A percentile compares a stretch with the other conserved stretches of the same genome.
These are phyloP conservation scores for Westerdykella ornata DNA, from an alignment of 2,329 filamentous ascomycete genomes.

Conservation along the genomic window DNA sequence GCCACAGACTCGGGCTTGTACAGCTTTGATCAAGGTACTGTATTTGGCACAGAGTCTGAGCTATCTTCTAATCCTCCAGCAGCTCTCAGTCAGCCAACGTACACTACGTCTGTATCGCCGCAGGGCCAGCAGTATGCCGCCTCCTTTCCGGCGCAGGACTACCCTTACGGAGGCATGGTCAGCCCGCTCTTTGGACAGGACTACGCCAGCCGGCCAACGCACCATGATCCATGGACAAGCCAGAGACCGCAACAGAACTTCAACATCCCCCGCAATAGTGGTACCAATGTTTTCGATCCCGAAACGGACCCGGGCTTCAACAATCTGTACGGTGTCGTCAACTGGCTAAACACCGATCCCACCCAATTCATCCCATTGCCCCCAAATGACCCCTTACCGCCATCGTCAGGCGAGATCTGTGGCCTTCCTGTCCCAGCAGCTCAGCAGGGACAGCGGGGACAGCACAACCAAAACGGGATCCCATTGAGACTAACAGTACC, in stretches of 20 bases:
- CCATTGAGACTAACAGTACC: slow-evolving; percentile 17
- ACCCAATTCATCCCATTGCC: slow-evolving; percentile 13
- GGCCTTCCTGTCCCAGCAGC: slow-evolving; percentile 12
- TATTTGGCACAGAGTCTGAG: slow-evolving; percentile 21
- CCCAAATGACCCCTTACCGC: slow-evolving; percentile 20
- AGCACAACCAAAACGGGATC: slow-evolving; percentile 16
- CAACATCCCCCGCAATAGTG: slow-evolving; percentile 22
- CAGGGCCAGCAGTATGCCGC: slow-evolving; percentile 1
- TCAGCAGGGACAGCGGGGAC: slow-evolving; percentile 15
- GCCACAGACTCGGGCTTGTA: slow-evolving; percentile 19
- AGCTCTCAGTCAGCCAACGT: slow-evolving; percentile 12
- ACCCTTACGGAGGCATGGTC: neutral
- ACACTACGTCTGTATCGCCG: neutral
- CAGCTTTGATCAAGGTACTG: slow-evolving; percentile 16
- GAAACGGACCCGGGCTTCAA: slow-evolving; percentile 22
- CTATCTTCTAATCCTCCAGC: slow-evolving; percentile 15
- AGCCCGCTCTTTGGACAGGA: slow-evolving; percentile 15
- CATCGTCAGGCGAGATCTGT: slow-evolving; percentile 16
- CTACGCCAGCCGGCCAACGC: slow-evolving; percentile 21
- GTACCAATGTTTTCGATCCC: slow-evolving; percentile 25
- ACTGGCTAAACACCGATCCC: slow-evolving; percentile 14
- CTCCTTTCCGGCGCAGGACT: slow-evolving; percentile 1
- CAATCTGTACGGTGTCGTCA: neutral
- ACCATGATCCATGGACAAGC: slow-evolving; percentile 30
- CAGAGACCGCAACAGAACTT: slow-evolving; percentile 24